A percentile compares a stretch with the other conserved stretches of the same genome.
Evolutionary conservation across 1,284 basidiomycete species (phyloP).

Genomic region (Naganishia cerealis): DNA sequence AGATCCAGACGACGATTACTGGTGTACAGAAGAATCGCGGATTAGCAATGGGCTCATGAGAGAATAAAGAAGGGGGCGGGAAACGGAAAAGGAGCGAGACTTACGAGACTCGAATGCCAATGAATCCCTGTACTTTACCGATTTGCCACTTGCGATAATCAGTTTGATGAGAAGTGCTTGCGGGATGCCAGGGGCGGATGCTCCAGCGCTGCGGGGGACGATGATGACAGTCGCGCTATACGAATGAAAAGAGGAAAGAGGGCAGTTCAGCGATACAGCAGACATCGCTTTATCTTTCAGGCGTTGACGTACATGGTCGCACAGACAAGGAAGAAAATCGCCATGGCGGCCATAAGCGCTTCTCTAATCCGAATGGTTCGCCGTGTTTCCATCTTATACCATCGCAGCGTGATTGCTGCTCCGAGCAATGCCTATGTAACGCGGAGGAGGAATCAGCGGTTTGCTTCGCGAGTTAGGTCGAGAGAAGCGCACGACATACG

Average conservation of each 20-base stretch:
- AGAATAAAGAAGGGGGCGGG: not conserved
- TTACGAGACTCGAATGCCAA: conserved; percentile 29
- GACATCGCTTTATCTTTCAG: not conserved
- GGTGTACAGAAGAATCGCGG: not conserved
- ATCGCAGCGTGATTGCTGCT: conserved; percentile 23
- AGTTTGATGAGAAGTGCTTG: not conserved
- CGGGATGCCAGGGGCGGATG: conserved; percentile 10
- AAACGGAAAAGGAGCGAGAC: not conserved
- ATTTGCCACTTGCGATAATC: conserved; percentile 17
- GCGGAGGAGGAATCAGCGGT: not conserved
- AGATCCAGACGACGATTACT: conserved; percentile 33
- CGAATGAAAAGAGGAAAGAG: not conserved
- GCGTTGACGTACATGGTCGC: conserved; percentile 24
- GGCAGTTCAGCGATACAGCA: not conserved
- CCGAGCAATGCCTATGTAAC: conserved; percentile 14
- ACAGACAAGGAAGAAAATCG: conserved; percentile 20
- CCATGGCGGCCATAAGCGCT: conserved; percentile 23
- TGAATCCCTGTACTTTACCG: conserved; percentile 27
- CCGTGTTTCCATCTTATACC: conserved; percentile 30
- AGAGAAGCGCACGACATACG: conserved; percentile 6
- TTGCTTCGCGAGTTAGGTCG: not conserved
- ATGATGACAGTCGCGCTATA: conserved; percentile 30
- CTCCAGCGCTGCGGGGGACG: conserved; percentile 31
- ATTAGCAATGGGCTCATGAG: not conserved
- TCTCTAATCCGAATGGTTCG: conserved; percentile 27